Evolutionary conservation across 768 basidiomycete genomes (phyloP).

Genomic region (Chalciporus pseudorubinellus): DNA sequence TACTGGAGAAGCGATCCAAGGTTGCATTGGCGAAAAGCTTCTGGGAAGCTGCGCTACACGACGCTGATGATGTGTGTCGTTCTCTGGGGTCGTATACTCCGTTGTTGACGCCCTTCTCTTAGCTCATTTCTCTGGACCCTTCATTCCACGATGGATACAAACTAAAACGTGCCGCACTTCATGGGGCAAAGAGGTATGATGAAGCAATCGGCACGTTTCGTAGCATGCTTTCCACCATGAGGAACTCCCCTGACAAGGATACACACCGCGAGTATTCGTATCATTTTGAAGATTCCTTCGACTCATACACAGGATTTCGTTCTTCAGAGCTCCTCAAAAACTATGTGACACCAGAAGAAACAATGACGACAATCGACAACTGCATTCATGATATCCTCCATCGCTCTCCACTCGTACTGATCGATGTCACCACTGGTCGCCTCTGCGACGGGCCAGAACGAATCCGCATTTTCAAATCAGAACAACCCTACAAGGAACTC

Average conservation of each 20-base stretch:
- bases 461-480: background rate
- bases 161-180: background rate
- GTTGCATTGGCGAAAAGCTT: background rate
- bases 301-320: background rate
- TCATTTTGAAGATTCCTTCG: background rate
- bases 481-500: too few species aligned
- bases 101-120: too few species aligned
- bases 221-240: background rate
- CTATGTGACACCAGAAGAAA: too few species aligned
- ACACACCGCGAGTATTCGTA: background rate
- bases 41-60: slow-evolving; percentile 3
- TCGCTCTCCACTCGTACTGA: too few species aligned
- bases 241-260: background rate
- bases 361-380: background rate
- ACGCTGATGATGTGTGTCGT: background rate
- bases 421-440: too few species aligned
- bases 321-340: background rate
- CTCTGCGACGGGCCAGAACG: background rate
- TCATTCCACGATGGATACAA: background rate
- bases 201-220: background rate
- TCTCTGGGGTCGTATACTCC: background rate
- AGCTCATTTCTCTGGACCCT: slow-evolving; percentile 1
- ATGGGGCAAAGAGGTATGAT: background rate
- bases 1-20: too few species aligned
- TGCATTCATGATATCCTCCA: background rate